These are phyloP conservation scores for Fusarium tricinctum DNA, from an alignment of 2,329 filamentous ascomycete genomes.

Conservation along the genomic window DNA sequence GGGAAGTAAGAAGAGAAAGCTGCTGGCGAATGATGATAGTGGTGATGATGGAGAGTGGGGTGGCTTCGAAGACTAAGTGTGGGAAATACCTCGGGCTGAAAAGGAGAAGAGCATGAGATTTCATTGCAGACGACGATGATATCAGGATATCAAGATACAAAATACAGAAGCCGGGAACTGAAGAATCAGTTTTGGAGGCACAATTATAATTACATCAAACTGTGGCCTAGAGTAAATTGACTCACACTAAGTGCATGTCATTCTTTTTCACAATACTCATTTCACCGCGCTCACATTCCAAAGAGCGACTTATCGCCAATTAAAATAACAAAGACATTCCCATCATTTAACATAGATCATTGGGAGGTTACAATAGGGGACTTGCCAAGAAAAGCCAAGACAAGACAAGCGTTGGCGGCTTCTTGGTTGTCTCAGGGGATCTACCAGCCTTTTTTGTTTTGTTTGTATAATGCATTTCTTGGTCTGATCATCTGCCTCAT, in stretches of 20 bases:
- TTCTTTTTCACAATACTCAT: neutral
- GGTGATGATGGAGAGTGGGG: conserved; percentile 60
- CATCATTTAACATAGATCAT: conserved; percentile 4
- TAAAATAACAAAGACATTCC: conserved; percentile 17
- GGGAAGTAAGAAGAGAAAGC: conserved; percentile 70
- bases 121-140: conserved; percentile 4
- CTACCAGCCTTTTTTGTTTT: conserved; percentile 26
- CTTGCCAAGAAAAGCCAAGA: conserved; percentile 43
- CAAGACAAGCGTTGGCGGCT: conserved; percentile 30
- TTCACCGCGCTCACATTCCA: conserved; percentile 31
- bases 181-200: conserved; percentile 6
- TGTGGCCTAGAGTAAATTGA: conserved; percentile 1
- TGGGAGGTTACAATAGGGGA: conserved; percentile 11
- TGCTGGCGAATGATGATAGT: conserved; percentile 47
- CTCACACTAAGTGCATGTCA: conserved; percentile 3
- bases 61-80: conserved; percentile 58
- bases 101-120: conserved; percentile 8
- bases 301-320: conserved; percentile 5
- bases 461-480: neutral
- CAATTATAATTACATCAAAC: conserved; percentile 8
- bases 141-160: conserved; percentile 6
- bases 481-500: neutral
- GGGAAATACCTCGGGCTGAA: neutral
- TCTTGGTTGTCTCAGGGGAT: conserved; percentile 18
- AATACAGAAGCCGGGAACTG: conserved; percentile 6